These are phyloP conservation scores for Pichia kudriavzevii DNA, from an alignment of 1,139 yeast species.

Conservation along the genomic window DNA sequence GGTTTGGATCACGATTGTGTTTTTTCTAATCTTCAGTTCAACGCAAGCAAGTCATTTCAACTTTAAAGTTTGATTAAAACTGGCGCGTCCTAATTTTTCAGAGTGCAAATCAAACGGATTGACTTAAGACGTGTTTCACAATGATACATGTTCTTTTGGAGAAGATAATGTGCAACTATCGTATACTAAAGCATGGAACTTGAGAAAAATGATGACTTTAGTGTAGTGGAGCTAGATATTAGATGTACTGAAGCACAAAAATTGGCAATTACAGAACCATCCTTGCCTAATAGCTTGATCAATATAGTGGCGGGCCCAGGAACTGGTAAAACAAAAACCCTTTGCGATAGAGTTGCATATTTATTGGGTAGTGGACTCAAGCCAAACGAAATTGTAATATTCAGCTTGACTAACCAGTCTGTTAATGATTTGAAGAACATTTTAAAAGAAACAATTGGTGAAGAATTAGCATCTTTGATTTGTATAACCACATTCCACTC, in stretches of 20 bases:
- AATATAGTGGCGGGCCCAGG: slow-evolving; percentile 67
- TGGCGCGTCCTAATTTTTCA: too few relatives aligned
- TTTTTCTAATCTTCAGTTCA: too few relatives aligned
- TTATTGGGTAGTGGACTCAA: slow-evolving; percentile 34
- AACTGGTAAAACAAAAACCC: slow-evolving; percentile 64
- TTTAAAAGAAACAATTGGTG: slow-evolving; percentile 32
- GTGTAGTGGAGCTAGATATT: slow-evolving; percentile 17
- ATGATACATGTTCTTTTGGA: too few relatives aligned
- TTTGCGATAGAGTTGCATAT: slow-evolving; percentile 47
- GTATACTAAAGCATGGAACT: too few relatives aligned
- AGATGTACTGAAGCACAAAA: slow-evolving; percentile 24
- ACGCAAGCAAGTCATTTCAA: too few relatives aligned
- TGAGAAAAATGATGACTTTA: too few relatives aligned
- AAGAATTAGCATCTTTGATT: slow-evolving; percentile 30
- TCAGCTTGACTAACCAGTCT: slow-evolving; percentile 67
- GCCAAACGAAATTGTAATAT: slow-evolving; percentile 52
- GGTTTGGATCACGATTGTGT: too few relatives aligned
- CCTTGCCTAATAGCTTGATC: slow-evolving; percentile 32
- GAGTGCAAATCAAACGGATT: too few relatives aligned
- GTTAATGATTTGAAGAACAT: slow-evolving; percentile 44
- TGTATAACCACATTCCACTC: slow-evolving; percentile 58
- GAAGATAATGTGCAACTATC: too few relatives aligned
- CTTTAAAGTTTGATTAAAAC: too few relatives aligned
- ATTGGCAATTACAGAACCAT: slow-evolving; percentile 21
- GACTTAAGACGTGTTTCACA: too few relatives aligned